Base-by-base conservation (phyloP, 2,329 filamentous ascomycete genomes). In the Colletotrichum acutatum region DNA sequence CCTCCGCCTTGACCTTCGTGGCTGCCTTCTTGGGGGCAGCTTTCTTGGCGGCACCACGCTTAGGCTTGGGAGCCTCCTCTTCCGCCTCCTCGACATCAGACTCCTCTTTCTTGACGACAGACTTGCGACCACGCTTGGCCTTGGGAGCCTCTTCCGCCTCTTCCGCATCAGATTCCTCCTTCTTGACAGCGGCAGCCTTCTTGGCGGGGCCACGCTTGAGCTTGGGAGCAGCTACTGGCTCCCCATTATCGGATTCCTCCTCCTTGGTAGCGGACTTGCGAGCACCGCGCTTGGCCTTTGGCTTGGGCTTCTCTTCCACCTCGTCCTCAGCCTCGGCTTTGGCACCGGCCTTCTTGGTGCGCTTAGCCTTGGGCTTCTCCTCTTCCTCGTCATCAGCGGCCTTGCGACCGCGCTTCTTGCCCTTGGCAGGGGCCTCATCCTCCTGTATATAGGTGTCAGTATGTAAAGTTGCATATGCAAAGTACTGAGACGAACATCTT, bases 31-130 rank as follows among this genome's bases (percentile, higher is more conserved):
- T 74, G 30, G 61, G 53, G 11, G 74, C 74, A 9, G 75, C 70
- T 76, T 79, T 81, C 57, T 77, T 75, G 66, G 77, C 77, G 46
- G 79, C 78, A 57, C 76, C 76, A 59, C 77, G 77, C 76, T 80
- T 82, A 34, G 79, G 74, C 77, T 81, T 84, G 14, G 81, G 76
- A 5, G 77, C 80, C 34, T 80, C 76, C 76, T 84, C 78, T 61
- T 80, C 76, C 76, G 83, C 78, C 62, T 79, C 77, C 63, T 74
- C 74, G 6, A 54, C 61, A n/a, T 75, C 34, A 3, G 62, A 63
- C 19, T 63, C 66, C 12, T 74, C 62, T 75, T 70, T 70, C 16
- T 26, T 34, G 26, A 42, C 26, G 5, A 53, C 64, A 14, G 61
- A 26, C 30, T 73, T 68, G 49, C 63, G 71, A 7, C 54, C 67